Evolutionary conservation across 352 stramenopile genomes (phyloP), one percentile per base, ranked within the genome.

Genomic region (Phytopythium aichiense): DNA sequence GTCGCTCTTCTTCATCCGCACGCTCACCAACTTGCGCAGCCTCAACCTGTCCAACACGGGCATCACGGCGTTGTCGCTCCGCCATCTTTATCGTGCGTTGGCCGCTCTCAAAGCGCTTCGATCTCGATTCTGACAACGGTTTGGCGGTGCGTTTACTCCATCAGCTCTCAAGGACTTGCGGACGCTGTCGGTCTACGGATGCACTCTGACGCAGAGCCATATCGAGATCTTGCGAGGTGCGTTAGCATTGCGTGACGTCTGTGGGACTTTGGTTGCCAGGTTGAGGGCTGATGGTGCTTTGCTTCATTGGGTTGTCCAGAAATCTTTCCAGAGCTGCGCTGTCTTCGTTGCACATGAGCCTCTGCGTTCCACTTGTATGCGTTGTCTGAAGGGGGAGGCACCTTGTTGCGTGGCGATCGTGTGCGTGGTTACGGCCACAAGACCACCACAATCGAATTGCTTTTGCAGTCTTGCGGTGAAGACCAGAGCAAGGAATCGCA

Each of bases 1-100:
- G 68, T 87, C 76, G 16, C 56, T 91, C 22, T 77, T 79, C 58
- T 74, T 74, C 64, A 68, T 93, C 6, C 80, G 74, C 31, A 71
- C 78, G 31, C 67, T 93, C 30, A 84, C 78, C 18, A 49, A 76
- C 57, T 62, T 93, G 22, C 79, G 74, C 56, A 79, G 73, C 38
- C 66, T 94, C 59, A 94, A 94, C 65, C 69, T 94, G 53, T 92
- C 82, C 9, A 88, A 90, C 64, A 94, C 84, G 9, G 73, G 69
- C 31, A 83, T 94, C 23, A 86, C 79, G 0, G 77, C 74, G 13
- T 64, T 81, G 22, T 94, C 79, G 8, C 76, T 94, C 25, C 81
- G 79, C 18, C 79, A 91, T 60, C 67, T 94, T 11, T 84, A 85
- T 64, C 68, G 84, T 92, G 73, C 43, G 80, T 72, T 20, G 48